Conservation (phyloP, 169 alveolate species). For the Miamiensis avidus region DNA sequence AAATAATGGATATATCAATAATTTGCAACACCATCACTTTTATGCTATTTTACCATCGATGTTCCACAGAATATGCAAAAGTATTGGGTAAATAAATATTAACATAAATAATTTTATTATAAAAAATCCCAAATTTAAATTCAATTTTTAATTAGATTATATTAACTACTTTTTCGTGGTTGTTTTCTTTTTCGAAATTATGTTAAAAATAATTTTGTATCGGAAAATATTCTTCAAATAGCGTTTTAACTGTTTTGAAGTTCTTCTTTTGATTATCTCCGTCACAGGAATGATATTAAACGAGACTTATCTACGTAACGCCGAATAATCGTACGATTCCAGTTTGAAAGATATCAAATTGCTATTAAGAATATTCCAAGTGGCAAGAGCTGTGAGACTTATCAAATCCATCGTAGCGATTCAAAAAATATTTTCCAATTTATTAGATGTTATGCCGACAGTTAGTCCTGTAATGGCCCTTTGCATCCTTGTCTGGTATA, state of each 20-base stretch:
- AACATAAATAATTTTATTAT: too few relatives aligned
- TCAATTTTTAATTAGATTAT: background rate
- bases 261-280: conserved; percentile 10
- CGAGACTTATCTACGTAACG: conserved; percentile 3
- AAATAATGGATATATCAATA: conserved; percentile 4
- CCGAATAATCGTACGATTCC: background rate
- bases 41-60: conserved; percentile 36
- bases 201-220: background rate
- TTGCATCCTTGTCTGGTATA: conserved; percentile 17
- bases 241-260: conserved; percentile 2
- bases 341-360: too few relatives aligned
- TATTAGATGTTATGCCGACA: conserved; percentile 33
- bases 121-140: background rate
- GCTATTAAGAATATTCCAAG: conserved; percentile 5
- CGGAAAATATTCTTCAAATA: background rate
- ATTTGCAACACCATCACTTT: conserved; percentile 12
- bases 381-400: conserved; percentile 22
- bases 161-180: conserved; percentile 9
- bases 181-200: conserved; percentile 20
- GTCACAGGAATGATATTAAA: conserved; percentile 4
- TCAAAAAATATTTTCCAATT: conserved; percentile 25
- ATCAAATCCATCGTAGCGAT: conserved; percentile 18
- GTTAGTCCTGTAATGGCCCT: conserved; percentile 20
- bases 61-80: conserved; percentile 3
- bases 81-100: conserved; percentile 4